Conservation (phyloP, 1,284 basidiomycete genomes). For the Heterobasidion occidentale region DNA sequence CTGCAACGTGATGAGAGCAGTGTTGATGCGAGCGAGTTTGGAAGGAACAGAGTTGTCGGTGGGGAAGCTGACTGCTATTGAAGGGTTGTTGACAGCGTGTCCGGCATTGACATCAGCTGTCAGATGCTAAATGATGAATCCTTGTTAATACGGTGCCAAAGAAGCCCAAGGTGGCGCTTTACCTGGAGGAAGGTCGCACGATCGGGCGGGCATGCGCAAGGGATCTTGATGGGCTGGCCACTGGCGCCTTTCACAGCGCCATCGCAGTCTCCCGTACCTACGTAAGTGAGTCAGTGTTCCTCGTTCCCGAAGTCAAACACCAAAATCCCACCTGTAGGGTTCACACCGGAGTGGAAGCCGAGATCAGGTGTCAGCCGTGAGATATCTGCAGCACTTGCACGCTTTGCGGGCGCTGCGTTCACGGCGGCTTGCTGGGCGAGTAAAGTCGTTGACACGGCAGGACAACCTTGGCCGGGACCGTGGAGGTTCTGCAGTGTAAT, state of each 20-base stretch:
- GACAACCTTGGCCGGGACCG: slow-evolving; percentile 21
- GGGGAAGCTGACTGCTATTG: slow-evolving; percentile 26
- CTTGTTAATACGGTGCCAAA: neutral
- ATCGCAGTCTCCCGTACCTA: slow-evolving; percentile 4
- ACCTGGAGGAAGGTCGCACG: slow-evolving; percentile 23
- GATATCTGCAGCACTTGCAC: slow-evolving; percentile 1
- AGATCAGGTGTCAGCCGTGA: slow-evolving; percentile 15
- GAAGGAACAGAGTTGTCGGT: slow-evolving; percentile 22
- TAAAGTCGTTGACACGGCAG: slow-evolving; percentile 19
- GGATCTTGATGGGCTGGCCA: slow-evolving; percentile 46
- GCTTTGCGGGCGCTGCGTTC: neutral
- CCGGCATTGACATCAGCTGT: slow-evolving; percentile 28
- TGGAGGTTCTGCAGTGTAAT: slow-evolving; percentile 21
- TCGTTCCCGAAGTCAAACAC: slow-evolving; percentile 23
- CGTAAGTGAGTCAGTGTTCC: too few relatives aligned
- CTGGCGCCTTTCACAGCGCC: slow-evolving; percentile 37
- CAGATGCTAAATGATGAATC: slow-evolving; percentile 14
- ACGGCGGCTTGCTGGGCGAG: slow-evolving; percentile 15
- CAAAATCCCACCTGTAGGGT: slow-evolving; percentile 34
- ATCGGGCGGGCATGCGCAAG: slow-evolving; percentile 46
- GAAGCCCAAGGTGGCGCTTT: neutral
- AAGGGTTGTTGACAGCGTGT: slow-evolving; percentile 28
- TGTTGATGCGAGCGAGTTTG: slow-evolving; percentile 24
- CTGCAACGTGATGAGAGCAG: slow-evolving; percentile 24
- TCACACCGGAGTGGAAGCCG: slow-evolving; percentile 36